Evolutionary conservation across 2,329 filamentous ascomycete genomes (phyloP).

Genomic region (Alternaria brassicae): DNA sequence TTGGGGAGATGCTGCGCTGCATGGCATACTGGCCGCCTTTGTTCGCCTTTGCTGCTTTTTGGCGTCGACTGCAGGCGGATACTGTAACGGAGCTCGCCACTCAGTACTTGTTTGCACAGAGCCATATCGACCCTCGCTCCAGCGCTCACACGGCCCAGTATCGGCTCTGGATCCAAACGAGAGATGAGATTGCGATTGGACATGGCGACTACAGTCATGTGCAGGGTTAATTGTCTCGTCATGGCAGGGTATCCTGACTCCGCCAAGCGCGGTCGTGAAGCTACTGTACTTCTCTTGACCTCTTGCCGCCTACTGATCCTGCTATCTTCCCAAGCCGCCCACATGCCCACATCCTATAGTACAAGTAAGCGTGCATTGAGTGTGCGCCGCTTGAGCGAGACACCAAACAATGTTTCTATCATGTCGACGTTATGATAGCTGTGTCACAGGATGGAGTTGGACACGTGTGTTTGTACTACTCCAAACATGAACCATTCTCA

Average conservation of each 20-base stretch:
- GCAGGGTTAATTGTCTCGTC: background rate
- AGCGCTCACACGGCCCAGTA: background rate
- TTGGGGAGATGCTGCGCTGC: background rate
- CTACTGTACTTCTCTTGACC: background rate
- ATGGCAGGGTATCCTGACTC: background rate
- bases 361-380: background rate
- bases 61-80: background rate
- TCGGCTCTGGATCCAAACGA: background rate
- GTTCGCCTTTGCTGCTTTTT: conserved; percentile 12
- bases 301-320: background rate
- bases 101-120: background rate
- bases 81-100: conserved; percentile 9
- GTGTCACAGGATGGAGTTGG: background rate
- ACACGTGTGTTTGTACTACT: background rate
- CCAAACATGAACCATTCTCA: background rate
- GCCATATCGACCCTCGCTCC: background rate
- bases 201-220: conserved; percentile 1
- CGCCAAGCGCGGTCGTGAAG: background rate
- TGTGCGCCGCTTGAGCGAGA: background rate
- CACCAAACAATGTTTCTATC: background rate
- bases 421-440: background rate
- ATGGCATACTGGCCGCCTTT: background rate
- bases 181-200: background rate
- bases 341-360: background rate
- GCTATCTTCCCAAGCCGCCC: background rate